Base-by-base conservation (phyloP, 805 yeast genomes). In the Candida ficus region DNA sequence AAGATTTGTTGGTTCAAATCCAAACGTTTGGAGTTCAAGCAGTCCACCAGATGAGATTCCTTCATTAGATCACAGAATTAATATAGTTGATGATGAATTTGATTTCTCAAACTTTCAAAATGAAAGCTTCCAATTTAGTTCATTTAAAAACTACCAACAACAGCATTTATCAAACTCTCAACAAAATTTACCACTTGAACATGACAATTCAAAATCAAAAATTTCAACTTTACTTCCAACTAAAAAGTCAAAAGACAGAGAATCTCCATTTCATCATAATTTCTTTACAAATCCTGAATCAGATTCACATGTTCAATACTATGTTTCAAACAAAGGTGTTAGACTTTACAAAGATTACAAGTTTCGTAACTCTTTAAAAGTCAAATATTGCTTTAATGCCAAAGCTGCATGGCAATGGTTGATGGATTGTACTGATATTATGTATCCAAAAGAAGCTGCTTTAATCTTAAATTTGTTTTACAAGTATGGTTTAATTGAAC, bases 261-360 rank as follows among this genome's bases (percentile, higher is more conserved):
- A 44, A 6, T 78, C 86, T 5, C 95, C 95, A 0, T 80, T 83
- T 48, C 75, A 77, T 41, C 95, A 86, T 53, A 70, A 75, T 30
- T 86, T 75, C 53, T 88, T 88, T 63, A 80, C 91, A 4, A 90
- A 90, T 52, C 97, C 97, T 0, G 95, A 84, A 54, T 83, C 95
- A 0, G 91, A 84, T 48, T 70, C 95, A 0, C 85, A 80, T 54
- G 59, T 76, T 8, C 97, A 90, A 57, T 89, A 89, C 57, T 89
- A 81, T 56, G 79, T 76, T 5, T 75, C 90, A 0, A 52, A 63
- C 19, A 64, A 60, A 10, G 96, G 96, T 1, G 68, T 86, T 3
- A 62, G 95, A 16, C 52, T 85, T 4, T 76, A 75, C 48, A 56
- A 66, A 32, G 55, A 72, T 34, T 69, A 68, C 42, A 49, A 52